Percentiles rank a stretch among this genome's conserved stretches.
These are phyloP conservation scores for Saturnispora hagleri DNA, from an alignment of 805 yeast genomes.

Conservation along the genomic window DNA sequence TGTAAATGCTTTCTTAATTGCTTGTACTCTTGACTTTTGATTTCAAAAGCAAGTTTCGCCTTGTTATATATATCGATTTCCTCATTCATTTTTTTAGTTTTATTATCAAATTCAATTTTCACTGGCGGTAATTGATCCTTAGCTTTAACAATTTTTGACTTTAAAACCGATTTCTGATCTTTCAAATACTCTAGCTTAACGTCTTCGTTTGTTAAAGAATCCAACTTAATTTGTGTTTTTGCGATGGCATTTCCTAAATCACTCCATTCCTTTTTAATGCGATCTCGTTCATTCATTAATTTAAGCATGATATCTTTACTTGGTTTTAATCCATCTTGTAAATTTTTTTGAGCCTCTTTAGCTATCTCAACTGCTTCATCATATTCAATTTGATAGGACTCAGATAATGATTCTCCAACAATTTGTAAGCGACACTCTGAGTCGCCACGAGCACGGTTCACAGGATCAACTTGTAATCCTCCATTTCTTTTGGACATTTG, in stretches of 20 bases:
- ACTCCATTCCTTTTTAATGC: neutral
- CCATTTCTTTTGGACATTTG: slow-evolving; percentile 23
- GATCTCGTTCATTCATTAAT: neutral
- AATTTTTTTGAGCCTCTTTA: slow-evolving; percentile 13
- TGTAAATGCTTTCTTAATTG: slow-evolving; percentile 8
- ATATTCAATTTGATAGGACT: slow-evolving; percentile 1
- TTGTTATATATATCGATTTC: neutral
- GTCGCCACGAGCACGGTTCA: slow-evolving; percentile 15
- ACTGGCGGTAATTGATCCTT: slow-evolving; percentile 1
- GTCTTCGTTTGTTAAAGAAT: slow-evolving; percentile 3
- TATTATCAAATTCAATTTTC: neutral
- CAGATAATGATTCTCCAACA: slow-evolving; percentile 18
- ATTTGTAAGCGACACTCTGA: slow-evolving; percentile 14
- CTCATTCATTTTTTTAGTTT: neutral
- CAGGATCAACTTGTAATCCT: slow-evolving; percentile 25
- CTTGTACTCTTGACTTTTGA: slow-evolving; percentile 4
- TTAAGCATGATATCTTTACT: neutral
- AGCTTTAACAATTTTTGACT: slow-evolving; percentile 1
- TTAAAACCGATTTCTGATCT: slow-evolving; percentile 1
- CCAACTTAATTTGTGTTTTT: slow-evolving; percentile 2
- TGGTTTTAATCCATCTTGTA: neutral
- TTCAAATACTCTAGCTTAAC: slow-evolving; percentile 2
- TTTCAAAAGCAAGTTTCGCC: neutral
- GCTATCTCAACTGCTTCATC: slow-evolving; percentile 10
- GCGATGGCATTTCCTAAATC: slow-evolving; percentile 1